Percentiles rank a stretch among this genome's conserved stretches.
Conservation (phyloP, 2,329 filamentous ascomycete genomes). For the Paraphoma sp. region DNA sequence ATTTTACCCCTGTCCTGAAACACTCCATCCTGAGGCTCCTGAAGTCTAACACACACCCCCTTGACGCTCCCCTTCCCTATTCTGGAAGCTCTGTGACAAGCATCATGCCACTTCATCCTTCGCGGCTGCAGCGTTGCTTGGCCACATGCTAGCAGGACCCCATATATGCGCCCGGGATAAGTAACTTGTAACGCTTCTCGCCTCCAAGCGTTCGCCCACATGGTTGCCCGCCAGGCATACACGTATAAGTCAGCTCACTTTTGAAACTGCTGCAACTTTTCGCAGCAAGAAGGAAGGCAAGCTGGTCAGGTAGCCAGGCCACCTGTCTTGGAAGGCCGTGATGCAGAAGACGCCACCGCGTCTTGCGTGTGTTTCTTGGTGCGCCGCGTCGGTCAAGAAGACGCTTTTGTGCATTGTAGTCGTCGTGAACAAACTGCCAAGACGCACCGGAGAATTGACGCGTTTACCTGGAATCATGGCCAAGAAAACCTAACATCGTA, state of each 20-base stretch:
- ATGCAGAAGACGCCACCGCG: constrained; percentile 1
- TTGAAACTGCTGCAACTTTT: constrained; percentile 12
- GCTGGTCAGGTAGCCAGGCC: background rate
- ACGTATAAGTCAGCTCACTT: constrained; percentile 20
- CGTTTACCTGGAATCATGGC: background rate
- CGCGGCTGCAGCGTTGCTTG: background rate
- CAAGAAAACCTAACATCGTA: background rate
- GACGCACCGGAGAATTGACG: background rate
- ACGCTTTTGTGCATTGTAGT: background rate
- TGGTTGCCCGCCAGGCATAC: constrained; percentile 9
- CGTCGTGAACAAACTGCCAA: background rate
- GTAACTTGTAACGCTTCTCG: constrained; percentile 11
- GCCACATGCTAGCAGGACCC: background rate
- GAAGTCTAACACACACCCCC: background rate
- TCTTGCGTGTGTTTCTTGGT: constrained; percentile 14
- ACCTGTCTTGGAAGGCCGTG: constrained; percentile 8
- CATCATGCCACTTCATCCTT: background rate
- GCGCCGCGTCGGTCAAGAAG: constrained; percentile 5
- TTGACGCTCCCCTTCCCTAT: background rate
- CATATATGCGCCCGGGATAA: constrained; percentile 3
- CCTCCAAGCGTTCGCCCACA: constrained; percentile 11
- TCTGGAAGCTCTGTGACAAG: background rate
- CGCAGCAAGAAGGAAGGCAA: background rate
- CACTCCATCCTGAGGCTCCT: background rate
- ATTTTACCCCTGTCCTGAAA: background rate